These are phyloP conservation scores for Amniculicola lignicola DNA, from an alignment of 495 filamentous ascomycete species.

Conservation along the genomic window DNA sequence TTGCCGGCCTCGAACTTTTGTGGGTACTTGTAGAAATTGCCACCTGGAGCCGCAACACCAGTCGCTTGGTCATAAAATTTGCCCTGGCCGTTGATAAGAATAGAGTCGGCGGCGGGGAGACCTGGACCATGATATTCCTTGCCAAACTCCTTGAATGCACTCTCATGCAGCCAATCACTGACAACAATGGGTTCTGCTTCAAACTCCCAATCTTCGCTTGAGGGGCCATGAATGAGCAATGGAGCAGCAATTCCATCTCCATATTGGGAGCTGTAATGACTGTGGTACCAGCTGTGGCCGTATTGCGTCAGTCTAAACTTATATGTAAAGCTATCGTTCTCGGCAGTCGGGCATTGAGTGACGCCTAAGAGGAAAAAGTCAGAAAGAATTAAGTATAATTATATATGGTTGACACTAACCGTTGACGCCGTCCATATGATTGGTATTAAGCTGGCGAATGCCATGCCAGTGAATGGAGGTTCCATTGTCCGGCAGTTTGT, in stretches of 20 bases:
- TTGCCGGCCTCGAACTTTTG: constrained; percentile 44
- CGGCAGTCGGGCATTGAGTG: constrained; percentile 33
- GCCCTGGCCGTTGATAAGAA: constrained; percentile 39
- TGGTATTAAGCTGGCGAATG: constrained; percentile 34
- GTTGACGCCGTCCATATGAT: constrained; percentile 38
- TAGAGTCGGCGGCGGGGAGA: constrained; percentile 35
- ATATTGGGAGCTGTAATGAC: constrained; percentile 39
- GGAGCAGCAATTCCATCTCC: constrained; percentile 38
- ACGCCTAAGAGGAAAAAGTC: not conserved
- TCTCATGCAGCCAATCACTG: constrained; percentile 39
- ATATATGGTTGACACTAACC: constrained; percentile 37
- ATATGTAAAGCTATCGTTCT: constrained; percentile 37
- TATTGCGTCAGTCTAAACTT: constrained; percentile 40
- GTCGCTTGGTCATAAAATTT: constrained; percentile 1
- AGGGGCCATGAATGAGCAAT: constrained; percentile 41
- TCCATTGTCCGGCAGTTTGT: constrained; percentile 37
- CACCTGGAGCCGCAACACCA: too few relatives aligned
- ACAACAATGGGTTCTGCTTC: constrained; percentile 35
- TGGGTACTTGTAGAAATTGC: constrained; percentile 15
- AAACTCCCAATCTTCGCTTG: constrained; percentile 37
- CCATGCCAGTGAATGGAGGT: constrained; percentile 44
- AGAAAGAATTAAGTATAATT: constrained; percentile 1
- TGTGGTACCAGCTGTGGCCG: constrained; percentile 42
- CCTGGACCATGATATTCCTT: constrained; percentile 7
- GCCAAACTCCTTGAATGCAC: constrained; percentile 26